Conservation (phyloP, 2,329 filamentous ascomycete genomes). For the Venturia pyrina region DNA sequence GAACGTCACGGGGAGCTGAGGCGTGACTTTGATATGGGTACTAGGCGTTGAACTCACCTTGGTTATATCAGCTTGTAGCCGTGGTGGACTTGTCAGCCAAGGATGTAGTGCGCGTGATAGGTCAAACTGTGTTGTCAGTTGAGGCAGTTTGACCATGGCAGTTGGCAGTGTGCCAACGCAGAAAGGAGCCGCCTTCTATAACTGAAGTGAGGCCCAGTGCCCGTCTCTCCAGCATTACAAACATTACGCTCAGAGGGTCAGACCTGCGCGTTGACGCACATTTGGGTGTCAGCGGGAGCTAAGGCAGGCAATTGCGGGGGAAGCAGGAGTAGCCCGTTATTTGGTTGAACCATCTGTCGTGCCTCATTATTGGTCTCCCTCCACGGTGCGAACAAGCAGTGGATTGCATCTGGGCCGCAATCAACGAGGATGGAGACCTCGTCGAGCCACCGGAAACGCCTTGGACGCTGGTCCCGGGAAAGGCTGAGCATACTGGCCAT, state of each 20-base stretch:
- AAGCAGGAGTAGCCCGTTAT: neutral
- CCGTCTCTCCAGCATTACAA: neutral
- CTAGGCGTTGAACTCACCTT: neutral
- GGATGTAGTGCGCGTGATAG: neutral
- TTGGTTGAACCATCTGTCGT: neutral
- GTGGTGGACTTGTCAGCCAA: neutral
- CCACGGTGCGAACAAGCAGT: neutral
- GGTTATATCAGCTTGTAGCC: neutral
- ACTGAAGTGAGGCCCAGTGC: neutral
- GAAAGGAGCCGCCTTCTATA: neutral
- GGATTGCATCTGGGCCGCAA: neutral
- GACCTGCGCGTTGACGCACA: too few species aligned
- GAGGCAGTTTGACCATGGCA: neutral
- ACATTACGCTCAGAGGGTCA: neutral
- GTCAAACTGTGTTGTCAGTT: neutral
- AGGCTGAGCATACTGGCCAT: neutral
- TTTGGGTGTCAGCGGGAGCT: neutral
- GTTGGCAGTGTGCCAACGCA: neutral
- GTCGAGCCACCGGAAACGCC: neutral
- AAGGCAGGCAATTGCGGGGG: neutral
- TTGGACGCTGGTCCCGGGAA: neutral
- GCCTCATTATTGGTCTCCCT: neutral
- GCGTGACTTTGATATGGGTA: neutral
- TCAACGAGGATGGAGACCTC: neutral
- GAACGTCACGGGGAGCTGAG: neutral